Evolutionary conservation across 208 protist species (phyloP).

Genomic region (Trypanosoma avium): DNA sequence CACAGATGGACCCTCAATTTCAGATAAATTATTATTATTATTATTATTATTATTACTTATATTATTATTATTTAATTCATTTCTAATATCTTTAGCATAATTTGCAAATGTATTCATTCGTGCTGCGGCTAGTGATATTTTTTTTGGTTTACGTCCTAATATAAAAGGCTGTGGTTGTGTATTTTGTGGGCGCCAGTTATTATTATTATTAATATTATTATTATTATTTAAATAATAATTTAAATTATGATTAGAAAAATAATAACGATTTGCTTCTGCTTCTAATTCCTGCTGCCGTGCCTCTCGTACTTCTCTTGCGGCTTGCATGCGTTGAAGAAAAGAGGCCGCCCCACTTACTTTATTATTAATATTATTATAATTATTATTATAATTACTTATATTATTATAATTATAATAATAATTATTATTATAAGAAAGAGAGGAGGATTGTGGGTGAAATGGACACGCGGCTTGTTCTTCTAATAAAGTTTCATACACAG

Average conservation of each 20-base stretch:
- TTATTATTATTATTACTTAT: no score
- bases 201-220: no score
- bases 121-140: neutral
- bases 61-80: no score
- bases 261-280: constrained; percentile 33
- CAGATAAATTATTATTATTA: constrained; percentile 10
- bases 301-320: constrained; percentile 34
- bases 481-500: constrained; percentile 56
- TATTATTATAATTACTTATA: constrained; percentile 7
- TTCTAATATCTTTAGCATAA: constrained; percentile 39
- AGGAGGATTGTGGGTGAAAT: constrained; percentile 34
- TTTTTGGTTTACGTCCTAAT: constrained; percentile 10
- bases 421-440: neutral
- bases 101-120: constrained; percentile 40
- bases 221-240: no score
- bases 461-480: constrained; percentile 52
- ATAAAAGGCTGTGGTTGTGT: constrained; percentile 54
- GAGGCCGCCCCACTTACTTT: constrained; percentile 33
- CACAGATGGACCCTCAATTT: constrained; percentile 20
- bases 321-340: constrained; percentile 47
- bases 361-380: constrained; percentile 9
- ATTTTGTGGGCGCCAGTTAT: neutral
- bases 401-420: constrained; percentile 12
- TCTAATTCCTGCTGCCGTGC: constrained; percentile 31
- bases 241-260: no score